Evolutionary conservation across 345 rosid genomes (phyloP).

Genomic region (Dovyalis caffra): DNA sequence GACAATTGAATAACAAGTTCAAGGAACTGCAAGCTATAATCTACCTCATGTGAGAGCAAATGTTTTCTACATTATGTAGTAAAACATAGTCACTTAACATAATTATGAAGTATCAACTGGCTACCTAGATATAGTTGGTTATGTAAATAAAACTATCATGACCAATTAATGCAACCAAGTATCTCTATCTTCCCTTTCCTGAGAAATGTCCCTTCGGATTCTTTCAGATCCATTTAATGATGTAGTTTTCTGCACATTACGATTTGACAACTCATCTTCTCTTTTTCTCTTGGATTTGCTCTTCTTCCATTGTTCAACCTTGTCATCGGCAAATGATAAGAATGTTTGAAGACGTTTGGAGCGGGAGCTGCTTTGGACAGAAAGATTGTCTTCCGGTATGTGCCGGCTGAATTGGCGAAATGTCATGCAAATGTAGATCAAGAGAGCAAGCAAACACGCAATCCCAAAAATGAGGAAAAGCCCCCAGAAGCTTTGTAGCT

Average conservation of each 20-base stretch:
- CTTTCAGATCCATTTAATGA: constrained; percentile 17
- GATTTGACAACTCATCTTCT: constrained; percentile 26
- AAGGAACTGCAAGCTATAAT: too few species aligned
- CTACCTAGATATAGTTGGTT: too few species aligned
- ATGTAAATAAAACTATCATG: background rate
- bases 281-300: constrained; percentile 64
- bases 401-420: constrained; percentile 47
- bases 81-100: too few species aligned
- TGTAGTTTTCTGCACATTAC: constrained; percentile 14
- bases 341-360: constrained; percentile 58
- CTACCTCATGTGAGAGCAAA: too few species aligned
- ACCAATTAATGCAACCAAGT: constrained; percentile 12
- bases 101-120: too few species aligned
- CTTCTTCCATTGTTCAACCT: constrained; percentile 40
- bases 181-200: constrained; percentile 9
- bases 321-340: constrained; percentile 62
- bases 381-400: constrained; percentile 32
- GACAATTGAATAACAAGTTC: too few species aligned
- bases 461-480: constrained; percentile 73
- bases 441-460: constrained; percentile 56
- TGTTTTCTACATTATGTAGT: too few species aligned
- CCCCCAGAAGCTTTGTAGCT: constrained; percentile 77
- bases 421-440: constrained; percentile 49
- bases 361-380: constrained; percentile 34
- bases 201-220: constrained; percentile 17